Base-by-base conservation (phyloP, 2,329 filamentous ascomycete species). In the Xylaria sp. region DNA sequence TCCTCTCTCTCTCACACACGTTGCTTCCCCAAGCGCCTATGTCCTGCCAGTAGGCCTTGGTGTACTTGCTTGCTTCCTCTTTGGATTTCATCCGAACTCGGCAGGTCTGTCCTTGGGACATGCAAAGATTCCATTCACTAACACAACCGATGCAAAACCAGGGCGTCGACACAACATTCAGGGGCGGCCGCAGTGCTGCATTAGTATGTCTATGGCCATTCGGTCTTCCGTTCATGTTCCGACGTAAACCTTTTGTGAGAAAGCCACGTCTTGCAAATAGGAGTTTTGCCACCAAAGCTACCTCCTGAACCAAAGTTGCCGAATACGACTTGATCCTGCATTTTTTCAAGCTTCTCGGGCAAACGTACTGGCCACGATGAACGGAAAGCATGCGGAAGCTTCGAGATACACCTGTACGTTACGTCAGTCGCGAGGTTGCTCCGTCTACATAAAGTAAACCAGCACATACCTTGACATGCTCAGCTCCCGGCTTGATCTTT, bases 401-500 rank as follows among this genome's bases (percentile, higher is more conserved):
- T 88, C 85, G 48, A 83, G 76, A 66, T 87, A 87, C 1, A 87
- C 83, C 83, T 85, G 60, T 23, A 53, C 16, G 35, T 16, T n/a
- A 7, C 19, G 59, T 55, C 56, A 59, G 61, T 23, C 19, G 44
- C 53, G 11, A n/a, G 11, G 13, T 16, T 34, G 5, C 2, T 35
- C 16, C 23, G 16, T 42, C 11, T 7, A 16, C 16, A 16, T 16
- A 16, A 13, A n/a, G 13, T 11, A 35, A 13, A 16, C 11, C 10
- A 50, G 18, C 16, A n/a, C 19, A 16, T 73, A 91, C 90, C 86
- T 97, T 99, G 59, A 97, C 92, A 68, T 87, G 89, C 64, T 94
- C 88, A 1, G 89, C 94, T 55, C 88, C 90, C 48, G 87, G 80
- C 75, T 95, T 97, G 75, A 99, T 97, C 80, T 99, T 99, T 2